Evolutionary conservation across 2,329 filamentous ascomycete genomes (phyloP), one percentile per base, ranked within the genome.

Genomic region (Aspergillus sp.): DNA sequence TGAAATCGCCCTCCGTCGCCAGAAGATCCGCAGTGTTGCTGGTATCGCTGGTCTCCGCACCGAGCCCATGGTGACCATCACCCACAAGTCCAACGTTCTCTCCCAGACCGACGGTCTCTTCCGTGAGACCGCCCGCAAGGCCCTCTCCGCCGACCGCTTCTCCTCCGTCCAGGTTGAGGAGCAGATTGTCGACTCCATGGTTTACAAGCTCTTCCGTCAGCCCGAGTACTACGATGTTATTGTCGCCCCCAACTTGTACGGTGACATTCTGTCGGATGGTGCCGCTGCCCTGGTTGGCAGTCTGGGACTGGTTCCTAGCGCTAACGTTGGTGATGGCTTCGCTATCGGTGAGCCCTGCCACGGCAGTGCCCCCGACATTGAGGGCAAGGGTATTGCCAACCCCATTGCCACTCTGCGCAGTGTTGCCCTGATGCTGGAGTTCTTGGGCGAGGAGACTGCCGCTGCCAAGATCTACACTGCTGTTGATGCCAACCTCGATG

Each of bases 101-200:
- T 92, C 90, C 47, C 94, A 98, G 79, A 98, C 95, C 15, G 95
- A 99, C 79, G 95, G 95, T 32, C 86, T 99, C 51, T 99, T 99
- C 87, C 89, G 95, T 68, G 83, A 89, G 69, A 90, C 91, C 4
- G 87, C 91, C 15, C 88, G 91, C 67, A 83, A 84, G 30, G 91
- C 91, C 4, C 87, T 98, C 8, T 84, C 87, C 28, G 82, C 84
- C 55, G 68, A 84, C 12, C 84, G 81, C 67, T 97, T 91, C 81
- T 78, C 79, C 62, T 79, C 78, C 54, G 81, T 96, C 57, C 80
- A 80, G 45, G 84, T 97, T 57, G 95, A 98, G 79, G 95, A 98
- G 84, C 95, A 99, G 82, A 99, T 99, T 69, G 94, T 99, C 65
- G 95, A 99, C 80, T 94, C 90, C 63, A 99, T 99, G 95, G 92